phyloP scores from a whole-genome alignment of 2,329 filamentous ascomycete species.

The Alternaria ethzedia region DNA sequence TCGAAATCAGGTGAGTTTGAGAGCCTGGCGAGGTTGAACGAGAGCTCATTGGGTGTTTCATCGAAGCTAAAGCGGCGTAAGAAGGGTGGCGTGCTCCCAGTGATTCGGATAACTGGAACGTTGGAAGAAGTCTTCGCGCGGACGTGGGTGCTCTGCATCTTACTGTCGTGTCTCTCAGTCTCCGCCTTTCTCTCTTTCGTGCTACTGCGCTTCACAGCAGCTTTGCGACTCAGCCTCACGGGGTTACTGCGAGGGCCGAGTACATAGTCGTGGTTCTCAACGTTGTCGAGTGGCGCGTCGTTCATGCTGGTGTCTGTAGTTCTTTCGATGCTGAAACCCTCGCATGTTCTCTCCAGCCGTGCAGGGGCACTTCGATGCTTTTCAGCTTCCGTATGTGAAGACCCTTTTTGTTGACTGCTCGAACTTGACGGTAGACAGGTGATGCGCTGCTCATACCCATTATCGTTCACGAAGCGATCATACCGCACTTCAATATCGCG shows the following conservation, averaged over 20 bases:
- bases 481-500: not conserved
- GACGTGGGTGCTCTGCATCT: not conserved
- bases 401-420: not conserved
- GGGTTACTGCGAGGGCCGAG: not conserved
- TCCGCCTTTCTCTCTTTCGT: not conserved
- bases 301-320: not conserved
- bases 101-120: not conserved
- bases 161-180: not conserved
- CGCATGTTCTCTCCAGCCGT: not conserved
- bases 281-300: fast-evolving
- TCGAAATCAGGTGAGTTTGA: not conserved
- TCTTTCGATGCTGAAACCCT: not conserved
- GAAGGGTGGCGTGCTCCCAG: not conserved
- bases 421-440: not conserved
- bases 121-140: not conserved
- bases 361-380: not conserved
- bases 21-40: not conserved
- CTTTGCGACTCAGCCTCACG: not conserved
- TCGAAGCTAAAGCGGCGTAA: slow-evolving; percentile 5
- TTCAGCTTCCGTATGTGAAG: not conserved
- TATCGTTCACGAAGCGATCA: not conserved
- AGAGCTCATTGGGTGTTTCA: not conserved
- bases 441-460: not conserved
- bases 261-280: not conserved
- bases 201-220: not conserved